Percentiles rank a stretch among this genome's conserved stretches.
Conservation (phyloP, 2,329 filamentous ascomycete species). For the Colletotrichum falcatum region DNA sequence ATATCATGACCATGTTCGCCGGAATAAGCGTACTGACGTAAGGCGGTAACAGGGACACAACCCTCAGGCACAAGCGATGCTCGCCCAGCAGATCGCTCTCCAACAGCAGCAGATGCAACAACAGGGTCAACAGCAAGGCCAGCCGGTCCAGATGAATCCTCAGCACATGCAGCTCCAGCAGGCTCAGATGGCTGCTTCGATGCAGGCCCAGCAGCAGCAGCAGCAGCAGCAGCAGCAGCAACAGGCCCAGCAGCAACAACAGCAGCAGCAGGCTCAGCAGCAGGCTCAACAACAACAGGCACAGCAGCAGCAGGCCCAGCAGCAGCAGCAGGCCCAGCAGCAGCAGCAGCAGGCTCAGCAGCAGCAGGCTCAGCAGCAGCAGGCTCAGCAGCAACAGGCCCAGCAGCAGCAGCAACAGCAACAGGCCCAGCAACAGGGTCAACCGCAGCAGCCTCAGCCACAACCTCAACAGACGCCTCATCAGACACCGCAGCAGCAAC, state of each 20-base stretch:
- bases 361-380: constrained; percentile 52
- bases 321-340: constrained; percentile 51
- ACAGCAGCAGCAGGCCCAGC: constrained; percentile 50
- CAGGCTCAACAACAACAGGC: constrained; percentile 52
- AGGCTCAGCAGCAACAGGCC: constrained; percentile 40
- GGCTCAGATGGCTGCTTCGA: constrained; percentile 54
- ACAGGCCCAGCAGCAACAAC: constrained; percentile 55
- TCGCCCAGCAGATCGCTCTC: constrained; percentile 61
- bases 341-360: constrained; percentile 51
- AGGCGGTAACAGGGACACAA: constrained; percentile 39
- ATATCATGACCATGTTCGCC: neutral
- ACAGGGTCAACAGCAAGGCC: constrained; percentile 58
- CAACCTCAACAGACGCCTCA: constrained; percentile 49
- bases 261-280: constrained; percentile 51
- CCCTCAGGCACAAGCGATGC: constrained; percentile 51
- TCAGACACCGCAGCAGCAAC: constrained; percentile 42
- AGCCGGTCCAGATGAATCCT: constrained; percentile 61
- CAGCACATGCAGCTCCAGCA: constrained; percentile 61
- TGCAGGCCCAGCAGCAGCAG: constrained; percentile 54
- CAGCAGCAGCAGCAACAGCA: constrained; percentile 50
- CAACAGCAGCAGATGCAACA: constrained; percentile 59
- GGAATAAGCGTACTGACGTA: constrained; percentile 1
- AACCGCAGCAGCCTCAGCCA: constrained; percentile 51
- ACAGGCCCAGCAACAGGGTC: constrained; percentile 48
- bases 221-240: constrained; percentile 51